phyloP scores from a whole-genome alignment of 495 filamentous ascomycete genomes.

The Stereocaulon alpinum region DNA sequence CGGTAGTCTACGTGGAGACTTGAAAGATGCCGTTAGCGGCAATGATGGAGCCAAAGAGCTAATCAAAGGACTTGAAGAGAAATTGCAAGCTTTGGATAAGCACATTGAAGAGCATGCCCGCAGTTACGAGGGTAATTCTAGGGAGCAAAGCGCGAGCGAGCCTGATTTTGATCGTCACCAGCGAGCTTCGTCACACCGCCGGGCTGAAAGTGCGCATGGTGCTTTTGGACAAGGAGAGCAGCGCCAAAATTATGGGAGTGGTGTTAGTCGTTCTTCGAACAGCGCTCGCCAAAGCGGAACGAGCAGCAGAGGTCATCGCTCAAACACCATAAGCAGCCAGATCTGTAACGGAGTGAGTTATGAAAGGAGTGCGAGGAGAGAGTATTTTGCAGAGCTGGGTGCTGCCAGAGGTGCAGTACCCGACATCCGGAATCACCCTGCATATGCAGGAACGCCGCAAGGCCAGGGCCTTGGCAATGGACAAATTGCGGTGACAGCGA shows the following conservation, averaged over 20 bases:
- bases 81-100: slow-evolving; percentile 14
- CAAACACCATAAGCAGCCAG: slow-evolving; percentile 12
- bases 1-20: background rate
- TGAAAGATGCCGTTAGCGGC: background rate
- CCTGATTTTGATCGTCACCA: slow-evolving; percentile 1
- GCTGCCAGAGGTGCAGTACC: slow-evolving; percentile 14
- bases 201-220: slow-evolving; percentile 10
- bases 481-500: slow-evolving; percentile 7
- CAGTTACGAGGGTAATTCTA: background rate
- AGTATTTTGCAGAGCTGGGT: slow-evolving; percentile 12
- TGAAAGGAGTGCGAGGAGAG: slow-evolving; percentile 7
- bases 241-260: slow-evolving; percentile 11
- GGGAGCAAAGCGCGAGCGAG: slow-evolving; percentile 5
- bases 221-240: slow-evolving; percentile 7
- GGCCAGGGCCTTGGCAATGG: slow-evolving; percentile 5
- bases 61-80: slow-evolving; percentile 9
- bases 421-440: slow-evolving; percentile 22
- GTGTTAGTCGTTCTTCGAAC: slow-evolving; percentile 8
- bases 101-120: slow-evolving; percentile 10
- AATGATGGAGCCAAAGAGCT: slow-evolving; percentile 6
- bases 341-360: slow-evolving; percentile 3
- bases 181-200: slow-evolving; percentile 9
- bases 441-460: slow-evolving; percentile 14
- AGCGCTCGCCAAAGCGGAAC: slow-evolving; percentile 7
- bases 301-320: slow-evolving; percentile 14